A percentile compares a stretch with the other conserved stretches of the same genome.
Evolutionary conservation across 352 stramenopile genomes (phyloP).

Genomic region (Blastocystis hominis): DNA sequence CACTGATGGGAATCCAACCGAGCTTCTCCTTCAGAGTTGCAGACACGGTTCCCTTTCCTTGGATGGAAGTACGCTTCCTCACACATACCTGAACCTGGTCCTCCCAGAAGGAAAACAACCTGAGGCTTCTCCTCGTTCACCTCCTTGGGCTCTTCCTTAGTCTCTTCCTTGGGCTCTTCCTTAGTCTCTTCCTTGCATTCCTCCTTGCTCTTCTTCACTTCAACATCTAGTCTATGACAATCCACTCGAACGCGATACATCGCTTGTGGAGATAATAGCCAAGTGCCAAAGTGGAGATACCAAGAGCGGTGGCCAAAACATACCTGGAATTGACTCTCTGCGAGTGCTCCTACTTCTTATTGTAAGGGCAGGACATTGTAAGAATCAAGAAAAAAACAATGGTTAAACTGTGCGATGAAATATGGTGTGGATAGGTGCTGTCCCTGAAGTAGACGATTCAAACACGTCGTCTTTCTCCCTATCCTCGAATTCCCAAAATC

Average conservation of each 20-base stretch:
- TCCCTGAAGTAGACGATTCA: too few species aligned
- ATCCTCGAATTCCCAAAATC: neutral
- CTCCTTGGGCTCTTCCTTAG: constrained; percentile 68
- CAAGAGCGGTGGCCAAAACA: neutral
- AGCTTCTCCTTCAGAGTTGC: constrained; percentile 76
- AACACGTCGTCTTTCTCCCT: too few species aligned
- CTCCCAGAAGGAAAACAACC: constrained; percentile 80
- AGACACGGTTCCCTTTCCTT: constrained; percentile 81
- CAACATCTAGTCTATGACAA: neutral
- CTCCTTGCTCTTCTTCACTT: constrained; percentile 33
- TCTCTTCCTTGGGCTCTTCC: constrained; percentile 67
- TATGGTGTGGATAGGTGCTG: too few species aligned
- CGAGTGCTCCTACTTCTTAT: neutral
- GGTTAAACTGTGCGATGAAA: too few species aligned
- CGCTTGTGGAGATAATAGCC: constrained; percentile 29
- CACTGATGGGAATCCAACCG: constrained; percentile 76
- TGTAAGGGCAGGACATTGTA: neutral
- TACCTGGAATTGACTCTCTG: neutral
- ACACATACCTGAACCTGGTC: constrained; percentile 64
- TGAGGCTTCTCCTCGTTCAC: constrained; percentile 57
- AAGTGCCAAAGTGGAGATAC: neutral
- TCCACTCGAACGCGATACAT: neutral
- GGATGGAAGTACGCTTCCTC: constrained; percentile 64
- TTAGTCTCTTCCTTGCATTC: constrained; percentile 57
- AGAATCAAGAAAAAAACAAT: neutral